These are phyloP conservation scores for Penicillium pancosmium DNA, from an alignment of 495 filamentous ascomycete genomes.

Conservation along the genomic window DNA sequence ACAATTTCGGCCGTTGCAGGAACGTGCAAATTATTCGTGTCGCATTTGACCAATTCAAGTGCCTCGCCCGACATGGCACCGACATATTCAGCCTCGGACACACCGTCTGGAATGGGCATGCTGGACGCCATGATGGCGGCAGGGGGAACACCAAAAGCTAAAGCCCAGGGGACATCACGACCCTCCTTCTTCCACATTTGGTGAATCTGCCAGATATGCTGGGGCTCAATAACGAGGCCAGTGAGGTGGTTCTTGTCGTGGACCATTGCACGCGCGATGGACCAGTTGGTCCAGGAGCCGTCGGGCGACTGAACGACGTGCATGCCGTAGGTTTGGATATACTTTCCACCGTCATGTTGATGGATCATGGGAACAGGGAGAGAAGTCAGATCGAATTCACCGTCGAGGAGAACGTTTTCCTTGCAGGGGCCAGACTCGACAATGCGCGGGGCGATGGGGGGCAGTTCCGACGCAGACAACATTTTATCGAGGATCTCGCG, in stretches of 20 bases:
- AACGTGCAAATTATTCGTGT: constrained; percentile 42
- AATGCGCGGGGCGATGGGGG: constrained; percentile 31
- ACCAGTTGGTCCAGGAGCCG: constrained; percentile 47
- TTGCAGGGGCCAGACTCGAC: constrained; percentile 37
- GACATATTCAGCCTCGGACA: constrained; percentile 39
- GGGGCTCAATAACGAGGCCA: constrained; percentile 33
- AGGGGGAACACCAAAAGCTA: constrained; percentile 43
- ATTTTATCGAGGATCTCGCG: constrained; percentile 37
- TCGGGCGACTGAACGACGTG: constrained; percentile 41
- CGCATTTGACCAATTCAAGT: constrained; percentile 45
- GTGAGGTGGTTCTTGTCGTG: constrained; percentile 33
- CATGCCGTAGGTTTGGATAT: constrained; percentile 44
- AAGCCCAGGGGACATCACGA: constrained; percentile 40
- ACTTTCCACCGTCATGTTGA: constrained; percentile 42
- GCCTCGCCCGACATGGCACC: constrained; percentile 39
- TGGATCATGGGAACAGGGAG: constrained; percentile 39
- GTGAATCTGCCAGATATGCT: constrained; percentile 41
- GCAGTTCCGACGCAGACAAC: constrained; percentile 23
- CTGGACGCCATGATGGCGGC: constrained; percentile 43
- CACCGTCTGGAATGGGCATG: constrained; percentile 43
- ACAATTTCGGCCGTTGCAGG: constrained; percentile 45
- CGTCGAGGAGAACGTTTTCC: constrained; percentile 33
- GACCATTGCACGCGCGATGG: constrained; percentile 45
- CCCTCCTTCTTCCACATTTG: constrained; percentile 42
- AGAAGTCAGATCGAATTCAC: constrained; percentile 37